Evolutionary conservation across 352 stramenopile genomes (phyloP), one percentile per base, ranked within the genome.

Genomic region (Blastocystis sp.): DNA sequence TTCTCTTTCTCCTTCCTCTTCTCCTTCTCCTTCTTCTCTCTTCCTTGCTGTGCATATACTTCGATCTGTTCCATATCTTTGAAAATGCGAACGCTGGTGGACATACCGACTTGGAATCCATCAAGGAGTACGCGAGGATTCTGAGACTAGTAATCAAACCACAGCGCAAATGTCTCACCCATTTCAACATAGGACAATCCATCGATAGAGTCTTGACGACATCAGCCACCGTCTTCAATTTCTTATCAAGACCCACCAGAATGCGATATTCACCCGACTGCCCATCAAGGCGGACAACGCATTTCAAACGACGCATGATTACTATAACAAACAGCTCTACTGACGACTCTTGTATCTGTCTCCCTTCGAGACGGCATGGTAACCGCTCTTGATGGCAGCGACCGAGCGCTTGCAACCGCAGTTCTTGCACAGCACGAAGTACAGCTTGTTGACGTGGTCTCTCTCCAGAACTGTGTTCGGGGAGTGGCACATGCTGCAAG

Each of bases 401-500:
- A 99, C 96, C 81, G 93, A 97, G 73, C 96, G 92, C 87, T 90
- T 95, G 42, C 92, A 96, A 36, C 95, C 96, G 89, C 96, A 99
- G 89, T 96, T 94, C 88, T 96, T 93, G 90, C 96, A 99, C 87
- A 97, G 93, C 77, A 97, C 94, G 89, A 99, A 98, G 89, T 97
- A 97, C 76, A 99, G 92, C 54, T 96, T 92, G 61, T 91, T 96
- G 46, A 96, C 94, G 84, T 91, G 93, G 92, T 99, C 95, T 87
- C 95, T 93, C 71, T 93, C 95, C 65, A 99, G 90, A 84, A 94
- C 96, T 67, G 96, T 99, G 89, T 98, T 97, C 34, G 95, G 93
- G 72, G 91, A 97, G 87, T 94, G 93, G 90, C 96, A 99, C 94
- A 98, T 99, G 89, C 97, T 93, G 91, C 96, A 99, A 87, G 94